These are phyloP conservation scores for Blastocystis sp. DNA, from an alignment of 352 stramenopile genomes.

Conservation along the genomic window DNA sequence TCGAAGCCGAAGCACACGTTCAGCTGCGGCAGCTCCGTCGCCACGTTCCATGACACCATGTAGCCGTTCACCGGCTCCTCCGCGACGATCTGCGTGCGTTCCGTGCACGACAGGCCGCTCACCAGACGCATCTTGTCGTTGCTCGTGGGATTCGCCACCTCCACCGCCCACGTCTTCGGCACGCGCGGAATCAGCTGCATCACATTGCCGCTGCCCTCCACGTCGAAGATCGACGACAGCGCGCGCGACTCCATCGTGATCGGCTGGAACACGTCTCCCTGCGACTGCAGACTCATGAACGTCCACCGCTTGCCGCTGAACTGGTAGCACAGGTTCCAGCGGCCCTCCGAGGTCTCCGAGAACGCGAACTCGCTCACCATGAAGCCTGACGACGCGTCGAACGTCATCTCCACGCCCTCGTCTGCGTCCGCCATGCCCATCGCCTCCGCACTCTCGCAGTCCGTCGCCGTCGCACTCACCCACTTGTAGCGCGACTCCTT, in stretches of 20 bases:
- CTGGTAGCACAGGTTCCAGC: slow-evolving; percentile 34
- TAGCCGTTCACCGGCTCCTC: not conserved
- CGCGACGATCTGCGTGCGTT: not conserved
- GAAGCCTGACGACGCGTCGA: not conserved
- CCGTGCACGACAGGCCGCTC: not conserved
- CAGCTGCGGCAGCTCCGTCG: not conserved
- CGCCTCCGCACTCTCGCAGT: not conserved
- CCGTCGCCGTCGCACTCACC: not conserved
- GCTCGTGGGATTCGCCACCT: slow-evolving; percentile 5
- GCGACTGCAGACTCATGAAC: slow-evolving; percentile 8
- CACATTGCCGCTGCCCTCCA: not conserved
- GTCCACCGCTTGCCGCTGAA: slow-evolving; percentile 44
- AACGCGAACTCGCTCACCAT: slow-evolving; percentile 16
- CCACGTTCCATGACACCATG: not conserved
- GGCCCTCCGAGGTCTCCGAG: not conserved
- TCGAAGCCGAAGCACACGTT: slow-evolving; percentile 41
- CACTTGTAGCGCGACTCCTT: slow-evolving; percentile 35
- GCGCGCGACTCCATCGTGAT: slow-evolving; percentile 27
- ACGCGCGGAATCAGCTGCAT: not conserved
- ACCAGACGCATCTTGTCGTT: slow-evolving; percentile 47
- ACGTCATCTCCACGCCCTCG: not conserved
- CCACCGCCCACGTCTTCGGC: not conserved
- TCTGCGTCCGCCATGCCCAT: slow-evolving; percentile 2
- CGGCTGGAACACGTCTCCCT: slow-evolving; percentile 15
- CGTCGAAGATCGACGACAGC: not conserved